Conservation (phyloP, 2,329 filamentous ascomycete genomes). For the Colletotrichum incanum region DNA sequence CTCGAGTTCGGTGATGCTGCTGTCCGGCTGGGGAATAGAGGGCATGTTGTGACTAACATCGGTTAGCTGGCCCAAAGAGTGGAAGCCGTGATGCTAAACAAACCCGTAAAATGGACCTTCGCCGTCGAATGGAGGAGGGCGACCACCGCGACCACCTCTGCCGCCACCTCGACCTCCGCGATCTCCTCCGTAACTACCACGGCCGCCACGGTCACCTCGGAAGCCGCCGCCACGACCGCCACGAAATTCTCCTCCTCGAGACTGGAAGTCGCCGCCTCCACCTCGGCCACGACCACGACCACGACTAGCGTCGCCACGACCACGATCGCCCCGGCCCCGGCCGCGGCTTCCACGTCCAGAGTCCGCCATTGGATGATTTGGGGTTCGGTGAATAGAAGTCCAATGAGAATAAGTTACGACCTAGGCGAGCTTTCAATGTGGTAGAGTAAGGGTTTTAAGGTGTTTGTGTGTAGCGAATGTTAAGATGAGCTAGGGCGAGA, state of each 20-base stretch:
- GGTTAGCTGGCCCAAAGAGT: conserved; percentile 34
- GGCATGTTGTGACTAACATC: conserved; percentile 17
- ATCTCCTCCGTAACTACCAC: conserved; percentile 15
- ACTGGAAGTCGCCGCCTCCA: conserved; percentile 21
- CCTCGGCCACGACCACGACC: conserved; percentile 26
- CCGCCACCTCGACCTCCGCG: conserved; percentile 39
- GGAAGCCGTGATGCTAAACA: conserved; percentile 40
- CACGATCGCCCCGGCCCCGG: conserved; percentile 45
- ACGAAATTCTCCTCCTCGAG: conserved; percentile 30
- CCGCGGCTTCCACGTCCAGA: conserved; percentile 27
- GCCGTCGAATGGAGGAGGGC: conserved; percentile 41
- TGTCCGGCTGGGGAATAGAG: conserved; percentile 47
- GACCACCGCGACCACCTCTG: conserved; percentile 44
- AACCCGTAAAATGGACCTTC: conserved; percentile 39
- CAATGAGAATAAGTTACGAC: not conserved
- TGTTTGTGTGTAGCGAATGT: not conserved
- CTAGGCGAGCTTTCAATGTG: not conserved
- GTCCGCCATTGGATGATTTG: conserved; percentile 27
- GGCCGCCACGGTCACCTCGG: conserved; percentile 36
- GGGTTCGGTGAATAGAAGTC: not conserved
- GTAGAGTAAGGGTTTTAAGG: not conserved
- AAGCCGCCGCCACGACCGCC: conserved; percentile 39
- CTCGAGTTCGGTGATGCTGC: conserved; percentile 56
- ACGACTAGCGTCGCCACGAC: conserved; percentile 11
- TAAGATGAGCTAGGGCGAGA: too few relatives aligned